These are phyloP conservation scores for Meyerozyma guilliermondii DNA, from an alignment of 1,139 yeast species.

Conservation along the genomic window DNA sequence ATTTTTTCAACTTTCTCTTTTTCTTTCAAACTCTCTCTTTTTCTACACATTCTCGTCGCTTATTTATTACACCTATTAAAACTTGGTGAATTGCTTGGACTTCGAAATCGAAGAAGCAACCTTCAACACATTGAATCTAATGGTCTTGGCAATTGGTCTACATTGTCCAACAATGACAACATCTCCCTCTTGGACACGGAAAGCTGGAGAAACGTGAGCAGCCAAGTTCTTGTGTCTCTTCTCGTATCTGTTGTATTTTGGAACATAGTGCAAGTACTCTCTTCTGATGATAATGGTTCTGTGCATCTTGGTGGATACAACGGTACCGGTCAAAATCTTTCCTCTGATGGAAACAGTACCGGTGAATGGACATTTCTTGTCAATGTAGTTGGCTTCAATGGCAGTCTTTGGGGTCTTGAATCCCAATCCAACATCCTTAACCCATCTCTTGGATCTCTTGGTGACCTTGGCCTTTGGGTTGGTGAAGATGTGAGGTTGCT, in stretches of 20 bases:
- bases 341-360: conserved; percentile 99
- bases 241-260: conserved; percentile 99
- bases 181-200: conserved; percentile 99
- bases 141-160: conserved; percentile 99
- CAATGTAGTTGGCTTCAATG: conserved; percentile 97
- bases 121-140: conserved; percentile 98
- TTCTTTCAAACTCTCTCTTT: neutral
- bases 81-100: conserved; percentile 94
- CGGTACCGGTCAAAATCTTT: conserved; percentile 97
- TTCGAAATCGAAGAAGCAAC: conserved; percentile 87
- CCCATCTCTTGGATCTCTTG: conserved; percentile 99
- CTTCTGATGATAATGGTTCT: conserved; percentile 99
- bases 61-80: conserved; percentile 43
- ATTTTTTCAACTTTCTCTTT: no score
- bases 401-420: conserved; percentile 99
- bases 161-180: conserved; percentile 99
- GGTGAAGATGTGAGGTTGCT: conserved; percentile 99
- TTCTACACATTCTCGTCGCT: neutral
- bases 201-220: conserved; percentile 99
- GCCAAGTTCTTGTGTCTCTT: conserved; percentile 99
- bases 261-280: conserved; percentile 99
- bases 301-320: conserved; percentile 99
- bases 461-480: conserved; percentile 99
- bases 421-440: conserved; percentile 99
- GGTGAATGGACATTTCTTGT: conserved; percentile 99